Base-by-base conservation (phyloP, 2,329 filamentous ascomycete genomes). In the Leptographium procerum region DNA sequence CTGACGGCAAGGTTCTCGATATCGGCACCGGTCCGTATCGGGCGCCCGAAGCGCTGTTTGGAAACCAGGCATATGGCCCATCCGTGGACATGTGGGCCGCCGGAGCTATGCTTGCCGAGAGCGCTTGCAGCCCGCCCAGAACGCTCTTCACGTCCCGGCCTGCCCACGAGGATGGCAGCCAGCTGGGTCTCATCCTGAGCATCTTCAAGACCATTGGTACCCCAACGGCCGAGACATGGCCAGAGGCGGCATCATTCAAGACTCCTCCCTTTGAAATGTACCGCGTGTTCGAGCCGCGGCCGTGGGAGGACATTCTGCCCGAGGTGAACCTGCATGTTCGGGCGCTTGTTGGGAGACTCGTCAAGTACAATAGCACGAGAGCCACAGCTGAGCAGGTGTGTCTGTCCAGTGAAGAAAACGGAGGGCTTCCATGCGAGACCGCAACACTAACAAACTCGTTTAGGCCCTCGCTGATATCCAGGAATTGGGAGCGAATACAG, bases 151-250 rank as follows among this genome's bases (percentile, higher is more conserved):
- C 94, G 68, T 89, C 90, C 4, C 88, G 90, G 1, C 70, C 78
- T 2, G 77, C 74, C 0, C 77, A 82, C 60, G 89, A 95, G 65
- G 80, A 97, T 55, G 94, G 95, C 0, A 97, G 89, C 67, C 94
- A 99, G 71, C 77, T 99, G 45, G 88, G 89, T 0, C 76, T 99
- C 55, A 92, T 99, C 59, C 79, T 91, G 57, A 96, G 90, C 67
- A 92, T 97, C 40, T 97, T 99, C 73, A 86, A 88, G 71, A 95
- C 87, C 0, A 71, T 99, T 8, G 95, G 95, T 1, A 96, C 91
- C 1, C 94, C 94, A 0, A 87, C 87, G 51, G 71, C 78, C n/a
- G 76, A 85, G 56, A 83, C 77, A 0, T 99, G 94, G 94, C 94
- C 94, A 2, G 89, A 91, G 71, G 87, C 89, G 6, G 72, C 72